Evolutionary conservation across 345 rosid species (phyloP).

Genomic region (Eucalyptus sp.): DNA sequence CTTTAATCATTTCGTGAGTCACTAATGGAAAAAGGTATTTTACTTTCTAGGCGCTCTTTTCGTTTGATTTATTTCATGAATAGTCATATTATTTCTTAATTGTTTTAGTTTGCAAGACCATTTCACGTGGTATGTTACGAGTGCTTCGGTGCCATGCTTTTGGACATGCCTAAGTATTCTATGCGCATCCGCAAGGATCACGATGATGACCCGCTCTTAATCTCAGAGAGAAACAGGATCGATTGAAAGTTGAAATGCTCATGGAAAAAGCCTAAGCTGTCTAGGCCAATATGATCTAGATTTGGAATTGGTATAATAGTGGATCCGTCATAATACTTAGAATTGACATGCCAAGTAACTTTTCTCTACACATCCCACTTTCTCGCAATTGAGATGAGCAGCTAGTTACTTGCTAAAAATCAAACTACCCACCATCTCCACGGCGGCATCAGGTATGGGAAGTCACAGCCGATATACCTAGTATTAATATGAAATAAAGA

Average conservation of each 20-base stretch:
- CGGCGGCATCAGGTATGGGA: neutral
- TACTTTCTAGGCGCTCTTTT: neutral
- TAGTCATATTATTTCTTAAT: neutral
- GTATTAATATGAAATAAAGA: neutral
- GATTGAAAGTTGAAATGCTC: neutral
- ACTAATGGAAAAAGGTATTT: neutral
- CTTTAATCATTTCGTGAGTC: neutral
- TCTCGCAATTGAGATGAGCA: neutral
- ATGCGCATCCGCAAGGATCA: neutral
- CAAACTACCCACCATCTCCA: neutral
- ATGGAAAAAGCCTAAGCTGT: neutral
- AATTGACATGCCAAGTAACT: neutral
- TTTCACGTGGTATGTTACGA: too few relatives aligned
- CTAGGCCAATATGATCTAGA: neutral
- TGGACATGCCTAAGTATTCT: neutral
- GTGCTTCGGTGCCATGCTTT: neutral
- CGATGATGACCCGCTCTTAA: neutral
- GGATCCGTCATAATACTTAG: neutral
- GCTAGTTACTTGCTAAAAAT: neutral
- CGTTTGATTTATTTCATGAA: neutral
- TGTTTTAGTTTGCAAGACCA: neutral
- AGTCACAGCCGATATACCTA: fast-evolving
- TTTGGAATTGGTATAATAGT: neutral
- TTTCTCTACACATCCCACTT: neutral
- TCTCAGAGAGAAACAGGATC: neutral